Base-by-base conservation (phyloP, 306 rosid species). In the Psophocarpus tetragonolobus region DNA sequence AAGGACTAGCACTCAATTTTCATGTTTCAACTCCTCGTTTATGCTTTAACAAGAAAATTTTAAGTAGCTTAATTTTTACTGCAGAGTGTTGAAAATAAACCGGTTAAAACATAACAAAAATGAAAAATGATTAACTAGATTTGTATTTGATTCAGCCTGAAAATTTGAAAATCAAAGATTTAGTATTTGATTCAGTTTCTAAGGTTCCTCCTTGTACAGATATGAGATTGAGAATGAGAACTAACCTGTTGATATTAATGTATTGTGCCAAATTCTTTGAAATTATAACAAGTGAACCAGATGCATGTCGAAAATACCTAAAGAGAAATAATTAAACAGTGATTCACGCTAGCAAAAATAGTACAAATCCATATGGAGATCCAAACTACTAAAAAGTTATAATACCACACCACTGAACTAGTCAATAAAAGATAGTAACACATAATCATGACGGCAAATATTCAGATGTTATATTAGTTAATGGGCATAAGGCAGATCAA, bases 241-340 rank as follows among this genome's bases (percentile, higher is more conserved):
- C 91, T 45, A 81, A 96, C 99, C 99, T 92, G 98, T 96, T 96
- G 69, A 96, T 82, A 84, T 91, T 84, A 61, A 96, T 78, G 81
- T 91, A 96, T 81, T 84, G 92, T 15, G 93, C 97, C 86, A 92
- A 87, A 83, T 88, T 92, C 92, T 91, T 92, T 53, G 99, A 90
- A 80, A 96, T 93, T 81, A 92, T 92, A 68, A 92, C 35, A 71
- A 96, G 98, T 15, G 96, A 68, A 66, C 93, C 88, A 76, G 89
- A 77, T 0, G 99, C 99, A 85, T 96, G 99, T 70, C 98, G 97
- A 81, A 96, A 96, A 83, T 92, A 96, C 90, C 99, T 96, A 80
- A 74, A 76, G 78, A 58, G 53, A 71, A 77, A 82, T 14, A 67
- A 48, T 24, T 64, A 44, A 68, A 71, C 62, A 45, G 26, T 54